Conservation (phyloP, 768 basidiomycete genomes). For the Neoboletus magnificus region DNA sequence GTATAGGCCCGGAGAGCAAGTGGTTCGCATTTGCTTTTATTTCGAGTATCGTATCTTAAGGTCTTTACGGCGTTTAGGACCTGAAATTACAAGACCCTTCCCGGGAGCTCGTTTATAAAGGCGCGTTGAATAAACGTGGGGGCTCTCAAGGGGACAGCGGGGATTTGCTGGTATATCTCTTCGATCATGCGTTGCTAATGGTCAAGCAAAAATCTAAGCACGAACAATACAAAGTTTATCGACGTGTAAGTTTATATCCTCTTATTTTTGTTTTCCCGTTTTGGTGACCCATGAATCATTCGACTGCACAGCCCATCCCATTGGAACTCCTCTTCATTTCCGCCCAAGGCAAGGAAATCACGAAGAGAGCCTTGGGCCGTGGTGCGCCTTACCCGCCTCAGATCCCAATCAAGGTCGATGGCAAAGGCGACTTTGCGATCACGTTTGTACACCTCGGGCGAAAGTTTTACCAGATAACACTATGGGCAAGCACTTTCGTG, state of each 20-base stretch:
- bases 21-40: conserved; percentile 50
- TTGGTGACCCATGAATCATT: conserved; percentile 4
- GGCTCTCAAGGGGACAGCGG: conserved; percentile 72
- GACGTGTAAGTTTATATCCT: conserved; percentile 59
- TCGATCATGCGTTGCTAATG: conserved; percentile 95
- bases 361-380: conserved; percentile 42
- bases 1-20: conserved; percentile 86
- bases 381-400: conserved; percentile 43
- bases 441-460: conserved; percentile 93
- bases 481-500: conserved; percentile 86
- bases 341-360: conserved; percentile 49
- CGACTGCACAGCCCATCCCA: conserved; percentile 75
- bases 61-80: conserved; percentile 48
- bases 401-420: conserved; percentile 50
- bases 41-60: neutral
- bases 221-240: conserved; percentile 91
- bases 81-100: conserved; percentile 82
- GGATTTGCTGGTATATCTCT: conserved; percentile 90
- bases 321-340: conserved; percentile 86
- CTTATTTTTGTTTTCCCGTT: neutral
- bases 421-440: conserved; percentile 86
- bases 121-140: conserved; percentile 80
- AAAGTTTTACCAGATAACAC: conserved; percentile 85
- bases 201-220: conserved; percentile 92
- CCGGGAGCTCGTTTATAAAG: conserved; percentile 90